phyloP scores from a whole-genome alignment of 345 rosid genomes.

The Anacardium occidentale region DNA sequence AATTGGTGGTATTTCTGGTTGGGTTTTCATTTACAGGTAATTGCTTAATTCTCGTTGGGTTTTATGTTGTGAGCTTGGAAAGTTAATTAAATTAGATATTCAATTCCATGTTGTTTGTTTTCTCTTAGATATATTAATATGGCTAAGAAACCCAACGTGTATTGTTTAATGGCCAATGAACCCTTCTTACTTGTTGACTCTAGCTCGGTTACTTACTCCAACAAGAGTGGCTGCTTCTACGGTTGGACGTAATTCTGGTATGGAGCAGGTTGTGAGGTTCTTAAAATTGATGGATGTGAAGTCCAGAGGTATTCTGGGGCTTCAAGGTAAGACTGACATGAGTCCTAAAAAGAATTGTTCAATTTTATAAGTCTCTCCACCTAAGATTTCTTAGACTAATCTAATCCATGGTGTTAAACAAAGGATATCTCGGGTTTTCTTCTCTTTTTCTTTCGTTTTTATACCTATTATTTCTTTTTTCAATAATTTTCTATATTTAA shows the following conservation, averaged over 20 bases:
- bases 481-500: too few species aligned
- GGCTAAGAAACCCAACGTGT: not conserved
- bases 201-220: too few species aligned
- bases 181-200: not conserved
- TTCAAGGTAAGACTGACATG: too few species aligned
- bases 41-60: not conserved
- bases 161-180: not conserved
- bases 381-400: too few species aligned
- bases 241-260: conserved; percentile 39
- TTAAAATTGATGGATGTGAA: conserved; percentile 26
- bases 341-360: too few species aligned
- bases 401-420: too few species aligned
- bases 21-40: conserved; percentile 12
- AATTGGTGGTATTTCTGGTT: conserved; percentile 44
- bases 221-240: conserved; percentile 38
- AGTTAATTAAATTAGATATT: conserved; percentile 1
- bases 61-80: not conserved
- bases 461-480: too few species aligned
- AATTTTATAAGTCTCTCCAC: too few species aligned
- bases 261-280: conserved; percentile 19
- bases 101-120: not conserved
- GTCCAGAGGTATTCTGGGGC: conserved; percentile 26
- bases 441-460: too few species aligned
- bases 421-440: too few species aligned
- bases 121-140: too few species aligned